A percentile compares a stretch with the other conserved stretches of the same genome.
Conservation (phyloP, 2,329 filamentous ascomycete species). For the Cladosporium sp. region DNA sequence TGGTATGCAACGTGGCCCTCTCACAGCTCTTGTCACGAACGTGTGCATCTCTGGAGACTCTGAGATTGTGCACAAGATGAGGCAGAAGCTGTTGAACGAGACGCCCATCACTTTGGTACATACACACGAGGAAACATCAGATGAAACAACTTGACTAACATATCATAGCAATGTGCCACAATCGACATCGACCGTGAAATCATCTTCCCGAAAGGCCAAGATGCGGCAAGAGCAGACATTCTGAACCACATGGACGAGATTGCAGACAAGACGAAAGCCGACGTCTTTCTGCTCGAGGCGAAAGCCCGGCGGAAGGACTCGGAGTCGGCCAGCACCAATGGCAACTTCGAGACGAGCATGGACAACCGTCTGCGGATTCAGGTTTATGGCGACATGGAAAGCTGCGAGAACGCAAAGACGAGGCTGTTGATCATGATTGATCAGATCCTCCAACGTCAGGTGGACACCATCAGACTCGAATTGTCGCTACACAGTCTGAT, state of each 20-base stretch:
- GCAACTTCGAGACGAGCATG: conserved; percentile 72
- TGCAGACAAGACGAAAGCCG: conserved; percentile 83
- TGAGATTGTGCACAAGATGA: conserved; percentile 83
- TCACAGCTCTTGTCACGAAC: conserved; percentile 62
- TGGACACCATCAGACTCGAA: conserved; percentile 78
- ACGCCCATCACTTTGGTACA: conserved; percentile 89
- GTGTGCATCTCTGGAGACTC: conserved; percentile 86
- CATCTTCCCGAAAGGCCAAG: conserved; percentile 66
- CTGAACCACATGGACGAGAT: conserved; percentile 83
- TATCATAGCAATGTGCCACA: conserved; percentile 38
- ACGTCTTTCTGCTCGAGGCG: conserved; percentile 92
- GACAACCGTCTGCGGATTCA: conserved; percentile 89
- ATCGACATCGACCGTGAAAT: conserved; percentile 91
- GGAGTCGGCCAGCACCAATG: conserved; percentile 71
- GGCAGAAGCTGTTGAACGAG: conserved; percentile 84
- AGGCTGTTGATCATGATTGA: conserved; percentile 96
- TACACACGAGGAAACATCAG: conserved; percentile 16
- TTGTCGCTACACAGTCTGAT: conserved; percentile 85
- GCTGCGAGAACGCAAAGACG: conserved; percentile 94
- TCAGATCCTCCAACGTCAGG: conserved; percentile 71
- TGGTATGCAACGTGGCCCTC: conserved; percentile 47
- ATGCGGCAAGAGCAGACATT: conserved; percentile 60
- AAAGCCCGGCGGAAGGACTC: conserved; percentile 67
- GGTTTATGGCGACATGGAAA: conserved; percentile 93
- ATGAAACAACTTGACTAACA: neutral